Base-by-base conservation (phyloP, 2,329 filamentous ascomycete genomes). In the Nothophaeocryptopus gaeumannii region DNA sequence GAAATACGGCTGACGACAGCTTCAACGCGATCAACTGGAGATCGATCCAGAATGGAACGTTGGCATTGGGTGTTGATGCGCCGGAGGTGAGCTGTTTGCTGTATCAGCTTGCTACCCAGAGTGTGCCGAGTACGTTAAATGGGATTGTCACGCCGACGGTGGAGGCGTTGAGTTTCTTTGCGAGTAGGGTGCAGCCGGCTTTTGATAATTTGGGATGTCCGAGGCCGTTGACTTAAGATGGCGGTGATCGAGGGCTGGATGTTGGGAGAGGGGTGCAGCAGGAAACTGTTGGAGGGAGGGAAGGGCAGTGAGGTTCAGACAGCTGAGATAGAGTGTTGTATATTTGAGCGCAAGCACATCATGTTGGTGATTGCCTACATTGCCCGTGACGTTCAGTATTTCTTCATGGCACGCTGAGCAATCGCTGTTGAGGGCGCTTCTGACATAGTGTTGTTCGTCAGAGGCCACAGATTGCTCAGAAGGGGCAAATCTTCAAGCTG, bases 41-140 rank as follows among this genome's bases (percentile, higher is more conserved):
- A 10, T 54, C 63, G 13, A 74, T 75, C 47, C 35, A 62, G 52
- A 62, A 74, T 41, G 72, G 73, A 9, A 70, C 64, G 39, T 52
- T 74, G 8, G 50, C 56, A 4, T 53, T 59, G 20, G 53, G 47
- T 30, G 56, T 66, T 9, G 63, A 55, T 5, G 48, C 63, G 1
- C 50, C 49, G 2, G 64, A 67, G 29, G 53, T 69, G 1, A 29
- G 63, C 7, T 77, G 74, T 51, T 55, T 76, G 55, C 49, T 76
- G n/a, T 76, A 75, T 57, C 73, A 75, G 61, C 56, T 76, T 8
- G 66, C 59, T 1, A 71, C 69, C 1, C 60, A 66, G 32, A 51
- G 48, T 4, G 58, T 76, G 1, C 74, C 74, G 2, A 63, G 59
- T 2, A 67, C 53, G 13, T 49, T 71, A 14, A 72, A 71, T 47